These are phyloP conservation scores for Candolleomyces aberdarensis DNA, from an alignment of 768 basidiomycete genomes.

Conservation along the genomic window DNA sequence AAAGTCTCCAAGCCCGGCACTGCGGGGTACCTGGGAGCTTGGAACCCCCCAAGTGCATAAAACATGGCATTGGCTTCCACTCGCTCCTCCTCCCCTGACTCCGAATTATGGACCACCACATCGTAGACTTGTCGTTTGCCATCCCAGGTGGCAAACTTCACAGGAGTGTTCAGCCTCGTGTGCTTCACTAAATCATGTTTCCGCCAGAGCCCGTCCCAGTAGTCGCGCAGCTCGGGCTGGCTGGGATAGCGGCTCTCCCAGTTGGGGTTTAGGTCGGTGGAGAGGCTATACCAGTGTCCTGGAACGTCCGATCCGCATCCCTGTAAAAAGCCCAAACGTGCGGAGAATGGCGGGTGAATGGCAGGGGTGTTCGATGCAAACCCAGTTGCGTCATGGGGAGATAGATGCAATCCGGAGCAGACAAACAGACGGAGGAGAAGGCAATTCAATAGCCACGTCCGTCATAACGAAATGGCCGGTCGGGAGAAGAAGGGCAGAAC, in stretches of 20 bases:
- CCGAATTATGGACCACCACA: conserved; percentile 33
- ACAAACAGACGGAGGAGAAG: too few relatives aligned
- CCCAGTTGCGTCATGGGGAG: neutral
- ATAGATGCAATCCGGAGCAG: too few relatives aligned
- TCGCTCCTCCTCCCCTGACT: conserved; percentile 30
- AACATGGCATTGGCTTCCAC: conserved; percentile 45
- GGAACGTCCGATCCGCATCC: conserved; percentile 58
- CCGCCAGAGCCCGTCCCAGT: conserved; percentile 46
- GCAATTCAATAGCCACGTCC: too few relatives aligned
- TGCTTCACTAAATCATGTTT: conserved; percentile 40
- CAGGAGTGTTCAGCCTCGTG: conserved; percentile 40
- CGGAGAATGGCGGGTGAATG: neutral
- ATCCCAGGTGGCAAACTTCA: conserved; percentile 45
- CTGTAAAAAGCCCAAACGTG: conserved; percentile 19
- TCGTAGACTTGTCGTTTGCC: conserved; percentile 37
- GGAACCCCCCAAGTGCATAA: conserved; percentile 50
- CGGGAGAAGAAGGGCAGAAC: neutral
- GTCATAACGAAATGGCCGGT: neutral
- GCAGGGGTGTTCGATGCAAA: neutral
- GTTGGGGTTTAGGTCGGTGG: conserved; percentile 49
- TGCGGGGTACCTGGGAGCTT: conserved; percentile 42
- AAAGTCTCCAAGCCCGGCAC: conserved; percentile 43
- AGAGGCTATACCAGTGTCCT: conserved; percentile 53
- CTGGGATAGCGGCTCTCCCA: conserved; percentile 45
- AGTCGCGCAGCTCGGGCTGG: conserved; percentile 50